Base-by-base conservation (phyloP, 345 rosid genomes). In the Draba incana region DNA sequence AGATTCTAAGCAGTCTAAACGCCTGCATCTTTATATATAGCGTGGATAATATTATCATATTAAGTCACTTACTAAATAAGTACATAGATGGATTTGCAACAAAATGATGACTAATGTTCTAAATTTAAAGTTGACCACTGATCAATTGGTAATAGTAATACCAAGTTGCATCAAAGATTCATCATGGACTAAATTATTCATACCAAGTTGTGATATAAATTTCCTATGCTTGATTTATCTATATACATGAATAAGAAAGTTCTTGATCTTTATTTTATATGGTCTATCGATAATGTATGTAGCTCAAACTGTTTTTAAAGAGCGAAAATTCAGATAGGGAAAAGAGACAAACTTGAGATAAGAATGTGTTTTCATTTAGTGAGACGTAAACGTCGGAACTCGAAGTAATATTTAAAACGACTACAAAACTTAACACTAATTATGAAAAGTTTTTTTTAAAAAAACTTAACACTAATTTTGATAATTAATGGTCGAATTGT, bases 341-440 rank as follows among this genome's bases (percentile, higher is more conserved):
- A 25, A 55, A 44, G 41, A 60, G 53, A 62, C 10, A 55, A 50
- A 54, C 23, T 63, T 39, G 14, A 45, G 30, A 62, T 62, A 31
- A 54, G 33, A 45, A 16, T 54, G 48, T 46, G 57, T 35, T 46
- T 54, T 11, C 5, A 12, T 25, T 45, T 54, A 63, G 63, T 62
- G 57, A 62, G 62, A 62, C 47, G 62, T 70, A 51, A 4, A 44
- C 27, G 13, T 71, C 69, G 43, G 37, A 61, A 42, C 54, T 70
- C 43, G n/a, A 27, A 47, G 24, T 72, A 45, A 56, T 70, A 70
- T 39, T 23, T 52, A 23, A 62, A 62, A 62, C 28, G 62, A 52
- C 49, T 15, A 71, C 42, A 46, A 63, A 16, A 20, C 10, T 8
- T 24, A 43, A 71, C 27, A 56, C 48, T 56, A 63, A 39, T 64